Evolutionary conservation across 805 yeast genomes (phyloP), one percentile per base, ranked within the genome.

Genomic region (Candida corydali): DNA sequence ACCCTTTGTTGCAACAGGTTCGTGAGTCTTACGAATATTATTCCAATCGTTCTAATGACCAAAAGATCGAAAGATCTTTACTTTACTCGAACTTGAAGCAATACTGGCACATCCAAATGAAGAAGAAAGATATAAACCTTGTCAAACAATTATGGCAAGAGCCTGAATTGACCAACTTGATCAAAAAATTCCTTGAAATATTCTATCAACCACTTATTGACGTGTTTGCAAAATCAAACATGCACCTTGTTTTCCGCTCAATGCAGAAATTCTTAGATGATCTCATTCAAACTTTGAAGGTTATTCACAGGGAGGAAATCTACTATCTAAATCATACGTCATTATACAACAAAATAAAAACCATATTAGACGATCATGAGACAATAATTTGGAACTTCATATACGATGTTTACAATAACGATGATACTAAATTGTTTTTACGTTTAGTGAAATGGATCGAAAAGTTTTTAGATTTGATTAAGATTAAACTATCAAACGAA

Each of bases 121-220:
- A 93, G 24, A 80, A 76, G 39, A 75, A 78, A 25, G 98, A 91
- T 52, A 88, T 86, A 54, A 76, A 78, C 38, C 62, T 82, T 29
- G 59, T 89, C 66, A 80, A 79, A 49, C 80, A 81, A 51, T 54
- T 89, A 29, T 86, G 96, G 95, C 78, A 77, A 31, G 95, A 89
- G 48, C 87, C 91, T 0, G 86, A 84, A 45, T 63, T 94, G 31
- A 80, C 88, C n/a, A 70, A 70, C 25, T 69, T 91, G 28, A 65
- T 89, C 39, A 83, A 83, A 45, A 86, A 85, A 32, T 65, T 87
- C 19, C 69, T 93, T 19, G 62, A 64, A 0, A 50, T 66, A 7
- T 65, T 67, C 36, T 67, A 65, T 42, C 66, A 64, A 41, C 73
- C 73, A 4, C 50, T 67, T 17, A 63, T 67, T 50, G 46, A 48